Percentiles rank a stretch among this genome's conserved stretches.
Evolutionary conservation across 345 rosid genomes (phyloP).

Genomic region (Acer saccharum): DNA sequence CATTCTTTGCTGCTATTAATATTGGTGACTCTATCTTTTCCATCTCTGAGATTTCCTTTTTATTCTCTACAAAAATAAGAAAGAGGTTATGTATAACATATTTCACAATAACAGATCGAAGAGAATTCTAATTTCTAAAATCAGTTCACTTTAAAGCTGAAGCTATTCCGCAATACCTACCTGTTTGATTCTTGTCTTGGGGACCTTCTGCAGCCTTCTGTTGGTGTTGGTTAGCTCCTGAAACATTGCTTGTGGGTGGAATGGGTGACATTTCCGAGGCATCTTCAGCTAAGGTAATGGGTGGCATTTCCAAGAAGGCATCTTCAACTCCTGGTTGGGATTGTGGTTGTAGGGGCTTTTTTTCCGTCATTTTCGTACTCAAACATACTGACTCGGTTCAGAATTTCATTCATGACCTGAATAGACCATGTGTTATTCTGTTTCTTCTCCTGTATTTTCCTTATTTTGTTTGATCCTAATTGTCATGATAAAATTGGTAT

Average conservation of each 20-base stretch:
- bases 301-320: too few relatives aligned
- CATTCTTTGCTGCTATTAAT: conserved; percentile 24
- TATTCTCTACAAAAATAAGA: neutral
- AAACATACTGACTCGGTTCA: conserved; percentile 8
- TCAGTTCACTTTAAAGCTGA: too few relatives aligned
- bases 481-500: neutral
- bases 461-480: conserved; percentile 37
- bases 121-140: neutral
- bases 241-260: neutral
- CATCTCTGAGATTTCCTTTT: neutral
- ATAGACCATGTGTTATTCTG: conserved; percentile 46
- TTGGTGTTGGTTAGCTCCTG: neutral
- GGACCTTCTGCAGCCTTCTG: too few relatives aligned
- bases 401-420: conserved; percentile 47
- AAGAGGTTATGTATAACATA: neutral
- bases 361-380: conserved; percentile 29
- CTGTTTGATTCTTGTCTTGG: neutral
- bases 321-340: neutral
- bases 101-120: too few relatives aligned
- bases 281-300: too few relatives aligned
- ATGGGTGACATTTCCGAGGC: too few relatives aligned
- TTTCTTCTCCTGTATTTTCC: conserved; percentile 36
- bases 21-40: conserved; percentile 17
- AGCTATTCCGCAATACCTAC: too few relatives aligned
- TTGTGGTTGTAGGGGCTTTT: neutral